Conservation (phyloP, 768 basidiomycete genomes). For the Mycena olivaceomarginata region DNA sequence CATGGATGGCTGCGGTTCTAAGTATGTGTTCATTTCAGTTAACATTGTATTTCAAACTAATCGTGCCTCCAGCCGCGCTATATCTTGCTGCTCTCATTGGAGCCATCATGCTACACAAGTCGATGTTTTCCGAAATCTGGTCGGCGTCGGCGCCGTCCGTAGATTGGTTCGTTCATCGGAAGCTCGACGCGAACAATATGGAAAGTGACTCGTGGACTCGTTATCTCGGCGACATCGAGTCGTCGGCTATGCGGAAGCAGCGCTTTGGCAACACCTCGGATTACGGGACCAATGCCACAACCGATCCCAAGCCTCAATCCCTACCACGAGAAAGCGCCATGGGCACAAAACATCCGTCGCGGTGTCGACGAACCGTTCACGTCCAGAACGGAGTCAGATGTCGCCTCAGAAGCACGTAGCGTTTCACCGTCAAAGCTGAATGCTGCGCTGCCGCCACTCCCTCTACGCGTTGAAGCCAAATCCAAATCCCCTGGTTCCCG, state of each 20-base stretch:
- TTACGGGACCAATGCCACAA: background rate
- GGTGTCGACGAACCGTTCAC: conserved; percentile 42
- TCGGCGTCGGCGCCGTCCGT: conserved; percentile 33
- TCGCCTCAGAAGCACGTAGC: conserved; percentile 11
- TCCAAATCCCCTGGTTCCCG: conserved; percentile 38
- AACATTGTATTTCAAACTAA: conserved; percentile 7
- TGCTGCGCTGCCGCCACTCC: conserved; percentile 41
- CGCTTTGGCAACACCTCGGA: conserved; percentile 10
- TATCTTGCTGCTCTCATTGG: conserved; percentile 34
- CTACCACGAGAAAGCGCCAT: conserved; percentile 35
- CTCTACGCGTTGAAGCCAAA: conserved; percentile 39
- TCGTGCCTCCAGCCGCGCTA: conserved; percentile 1
- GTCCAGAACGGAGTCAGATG: conserved; percentile 13
- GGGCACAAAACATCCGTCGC: conserved; percentile 43
- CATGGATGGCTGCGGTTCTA: conserved; percentile 33
- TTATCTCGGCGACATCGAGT: conserved; percentile 41
- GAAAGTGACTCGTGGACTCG: conserved; percentile 44
- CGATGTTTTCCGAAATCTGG: conserved; percentile 40
- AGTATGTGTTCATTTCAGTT: conserved; percentile 7
- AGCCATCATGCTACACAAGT: conserved; percentile 33
- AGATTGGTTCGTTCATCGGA: conserved; percentile 41
- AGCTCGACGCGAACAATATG: conserved; percentile 34
- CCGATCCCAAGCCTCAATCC: conserved; percentile 18
- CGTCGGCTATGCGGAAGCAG: conserved; percentile 33
- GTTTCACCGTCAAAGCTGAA: conserved; percentile 21